Evolutionary conservation across 2,329 filamentous ascomycete genomes (phyloP).

Genomic region (Clarireedia paspali): DNA sequence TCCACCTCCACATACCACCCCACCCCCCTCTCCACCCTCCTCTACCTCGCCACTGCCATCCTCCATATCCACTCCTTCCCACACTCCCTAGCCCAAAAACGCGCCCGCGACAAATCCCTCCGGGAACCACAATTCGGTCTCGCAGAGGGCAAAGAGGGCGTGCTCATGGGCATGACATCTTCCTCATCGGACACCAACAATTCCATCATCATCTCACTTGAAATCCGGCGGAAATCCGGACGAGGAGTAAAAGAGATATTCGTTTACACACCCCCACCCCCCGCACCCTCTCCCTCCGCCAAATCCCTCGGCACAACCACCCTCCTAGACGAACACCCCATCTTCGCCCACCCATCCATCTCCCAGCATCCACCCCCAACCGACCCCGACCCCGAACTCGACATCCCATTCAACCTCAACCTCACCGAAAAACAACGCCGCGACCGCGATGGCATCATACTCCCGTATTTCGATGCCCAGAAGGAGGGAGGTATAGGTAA

Average conservation of each 20-base stretch:
- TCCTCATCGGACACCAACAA: slow-evolving; percentile 19
- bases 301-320: slow-evolving; percentile 22
- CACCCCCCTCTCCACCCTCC: slow-evolving; percentile 61
- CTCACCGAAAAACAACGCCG: slow-evolving; percentile 84
- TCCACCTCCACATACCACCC: slow-evolving; percentile 49
- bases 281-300: slow-evolving; percentile 3
- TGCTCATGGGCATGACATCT: slow-evolving; percentile 46
- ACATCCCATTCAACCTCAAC: slow-evolving; percentile 77
- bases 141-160: slow-evolving; percentile 67
- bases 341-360: slow-evolving; percentile 43
- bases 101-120: slow-evolving; percentile 67
- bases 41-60: slow-evolving; percentile 83
- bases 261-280: slow-evolving; percentile 35
- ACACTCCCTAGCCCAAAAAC: slow-evolving; percentile 66
- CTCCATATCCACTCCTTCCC: slow-evolving; percentile 65
- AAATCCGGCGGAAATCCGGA: slow-evolving; percentile 62
- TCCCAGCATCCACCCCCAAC: slow-evolving; percentile 16
- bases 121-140: slow-evolving; percentile 74
- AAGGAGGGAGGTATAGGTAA: slow-evolving; percentile 70
- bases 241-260: slow-evolving; percentile 47
- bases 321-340: slow-evolving; percentile 70
- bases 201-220: slow-evolving; percentile 72
- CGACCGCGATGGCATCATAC: slow-evolving; percentile 79
- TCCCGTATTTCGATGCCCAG: slow-evolving; percentile 97
- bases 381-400: slow-evolving; percentile 41